These are phyloP conservation scores for Coemansia sp. DNA, from an alignment of 192 early-diverging fungal species.

Conservation along the genomic window DNA sequence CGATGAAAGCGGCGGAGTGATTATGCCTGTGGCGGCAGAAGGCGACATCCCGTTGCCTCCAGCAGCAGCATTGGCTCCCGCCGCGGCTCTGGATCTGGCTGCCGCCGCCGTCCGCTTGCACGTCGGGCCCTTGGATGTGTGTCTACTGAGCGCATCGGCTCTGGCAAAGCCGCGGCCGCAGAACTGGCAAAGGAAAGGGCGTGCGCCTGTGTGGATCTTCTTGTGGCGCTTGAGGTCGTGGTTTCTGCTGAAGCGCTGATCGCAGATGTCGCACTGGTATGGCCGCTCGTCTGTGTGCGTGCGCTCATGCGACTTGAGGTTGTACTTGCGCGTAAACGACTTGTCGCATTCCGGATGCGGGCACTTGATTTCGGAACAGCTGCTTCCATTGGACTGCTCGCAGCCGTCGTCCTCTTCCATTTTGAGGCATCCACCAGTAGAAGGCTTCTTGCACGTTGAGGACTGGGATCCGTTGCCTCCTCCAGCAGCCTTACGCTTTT, in stretches of 20 bases:
- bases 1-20: neutral
- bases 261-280: slow-evolving; percentile 66
- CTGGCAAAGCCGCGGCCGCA: slow-evolving; percentile 53
- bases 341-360: slow-evolving; percentile 77
- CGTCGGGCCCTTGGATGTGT: slow-evolving; percentile 48
- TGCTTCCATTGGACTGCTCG: slow-evolving; percentile 3
- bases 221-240: slow-evolving; percentile 79
- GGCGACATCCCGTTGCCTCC: neutral
- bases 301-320: slow-evolving; percentile 79
- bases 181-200: slow-evolving; percentile 61
- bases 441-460: neutral
- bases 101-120: slow-evolving; percentile 47
- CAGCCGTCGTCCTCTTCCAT: neutral
- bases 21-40: neutral
- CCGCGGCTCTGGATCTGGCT: slow-evolving; percentile 5
- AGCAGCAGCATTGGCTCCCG: neutral
- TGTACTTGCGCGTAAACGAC: slow-evolving; percentile 83
- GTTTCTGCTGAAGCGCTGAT: slow-evolving; percentile 69
- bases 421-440: neutral
- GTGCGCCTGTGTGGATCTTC: slow-evolving; percentile 63
- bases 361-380: slow-evolving; percentile 54
- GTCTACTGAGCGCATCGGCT: slow-evolving; percentile 49
- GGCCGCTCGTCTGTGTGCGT: slow-evolving; percentile 79
- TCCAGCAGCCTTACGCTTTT: slow-evolving; percentile 19
- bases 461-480: neutral